Evolutionary conservation across 139 green algal species (phyloP).

Genomic region (Auxenochlorella pyrenoidosa): DNA sequence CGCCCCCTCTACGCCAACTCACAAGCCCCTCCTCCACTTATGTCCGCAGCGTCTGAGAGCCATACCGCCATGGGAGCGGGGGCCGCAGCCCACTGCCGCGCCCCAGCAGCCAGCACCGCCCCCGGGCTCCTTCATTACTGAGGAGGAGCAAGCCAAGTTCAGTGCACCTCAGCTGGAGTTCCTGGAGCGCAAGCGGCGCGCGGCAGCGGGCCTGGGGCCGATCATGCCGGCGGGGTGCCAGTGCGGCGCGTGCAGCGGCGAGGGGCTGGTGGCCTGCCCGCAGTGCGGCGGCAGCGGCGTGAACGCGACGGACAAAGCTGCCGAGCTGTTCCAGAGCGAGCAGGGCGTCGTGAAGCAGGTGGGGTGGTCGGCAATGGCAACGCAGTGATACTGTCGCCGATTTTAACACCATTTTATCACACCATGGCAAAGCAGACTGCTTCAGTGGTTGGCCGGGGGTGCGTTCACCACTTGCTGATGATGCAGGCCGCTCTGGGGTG

Average conservation of each 20-base stretch:
- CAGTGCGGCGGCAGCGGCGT: constrained; percentile 35
- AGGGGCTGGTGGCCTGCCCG: constrained; percentile 3
- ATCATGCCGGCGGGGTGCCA: constrained; percentile 22
- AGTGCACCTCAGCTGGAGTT: constrained; percentile 31
- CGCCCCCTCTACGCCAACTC: too few species aligned
- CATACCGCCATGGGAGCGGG: neutral
- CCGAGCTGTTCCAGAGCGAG: constrained; percentile 30
- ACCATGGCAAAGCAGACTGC: neutral
- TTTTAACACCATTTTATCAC: too few species aligned
- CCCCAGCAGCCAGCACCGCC: neutral
- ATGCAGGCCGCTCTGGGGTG: neutral
- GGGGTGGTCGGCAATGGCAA: neutral
- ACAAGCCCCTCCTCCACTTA: neutral
- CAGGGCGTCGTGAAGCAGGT: constrained; percentile 8
- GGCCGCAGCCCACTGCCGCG: neutral
- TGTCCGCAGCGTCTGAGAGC: neutral
- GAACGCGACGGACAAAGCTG: constrained; percentile 16
- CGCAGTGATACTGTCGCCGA: too few species aligned
- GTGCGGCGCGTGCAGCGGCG: constrained; percentile 18
- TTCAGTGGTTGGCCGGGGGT: neutral
- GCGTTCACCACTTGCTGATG: neutral
- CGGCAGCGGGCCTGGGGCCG: constrained; percentile 32
- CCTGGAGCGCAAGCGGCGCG: constrained; percentile 35
- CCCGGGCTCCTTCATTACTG: neutral
- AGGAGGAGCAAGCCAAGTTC: neutral